phyloP scores from a whole-genome alignment of 192 early-diverging fungal species.

The Linnemannia hyalina region DNA sequence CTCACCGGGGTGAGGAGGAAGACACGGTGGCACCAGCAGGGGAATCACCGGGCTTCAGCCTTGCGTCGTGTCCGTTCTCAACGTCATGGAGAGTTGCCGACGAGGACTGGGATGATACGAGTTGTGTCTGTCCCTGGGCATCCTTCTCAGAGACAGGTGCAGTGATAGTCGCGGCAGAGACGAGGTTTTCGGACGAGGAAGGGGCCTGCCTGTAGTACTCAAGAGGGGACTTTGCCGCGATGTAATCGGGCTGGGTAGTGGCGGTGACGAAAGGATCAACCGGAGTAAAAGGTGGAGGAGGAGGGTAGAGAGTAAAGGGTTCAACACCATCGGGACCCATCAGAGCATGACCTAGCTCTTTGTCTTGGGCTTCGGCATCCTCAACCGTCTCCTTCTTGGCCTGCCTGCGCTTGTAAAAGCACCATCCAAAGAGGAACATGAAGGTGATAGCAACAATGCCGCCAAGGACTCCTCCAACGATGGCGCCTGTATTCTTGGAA shows the following conservation, averaged over 20 bases:
- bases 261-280: too few species aligned
- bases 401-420: not conserved
- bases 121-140: too few species aligned
- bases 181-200: not conserved
- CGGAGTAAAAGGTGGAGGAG: not conserved
- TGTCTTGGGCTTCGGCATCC: not conserved
- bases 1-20: not conserved
- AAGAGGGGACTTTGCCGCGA: constrained; percentile 36
- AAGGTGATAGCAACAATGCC: not conserved
- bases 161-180: too few species aligned
- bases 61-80: too few species aligned
- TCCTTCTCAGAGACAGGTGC: too few species aligned
- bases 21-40: not conserved
- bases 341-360: not conserved
- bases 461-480: not conserved
- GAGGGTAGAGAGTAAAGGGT: not conserved
- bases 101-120: too few species aligned
- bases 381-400: not conserved
- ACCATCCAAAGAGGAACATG: not conserved
- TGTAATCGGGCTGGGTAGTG: constrained; percentile 31
- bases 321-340: not conserved
- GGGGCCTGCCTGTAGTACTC: constrained; percentile 31
- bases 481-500: not conserved
- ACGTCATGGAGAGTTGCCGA: too few species aligned
- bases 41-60: not conserved